Evolutionary conservation across 2,329 filamentous ascomycete species (phyloP), one percentile per base, ranked within the genome.

Genomic region (Aspergillus luchuensis): DNA sequence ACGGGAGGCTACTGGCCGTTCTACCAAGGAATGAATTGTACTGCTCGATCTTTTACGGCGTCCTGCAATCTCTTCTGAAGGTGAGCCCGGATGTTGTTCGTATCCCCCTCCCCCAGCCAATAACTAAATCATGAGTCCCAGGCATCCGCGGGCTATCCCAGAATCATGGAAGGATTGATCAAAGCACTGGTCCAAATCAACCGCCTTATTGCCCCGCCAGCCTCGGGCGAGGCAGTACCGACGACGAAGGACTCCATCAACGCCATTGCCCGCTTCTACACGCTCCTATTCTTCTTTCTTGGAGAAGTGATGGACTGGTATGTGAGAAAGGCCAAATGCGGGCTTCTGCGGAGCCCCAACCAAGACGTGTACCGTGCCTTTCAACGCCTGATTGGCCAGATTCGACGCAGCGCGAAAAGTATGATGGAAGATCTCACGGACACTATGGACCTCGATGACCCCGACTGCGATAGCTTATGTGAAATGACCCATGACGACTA

Each of bases 261-360:
- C 8, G n/a, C 59, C 1, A 66, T 75, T 28, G 69, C 71, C 7
- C 69, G 64, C 21, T 68, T 76, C 25, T 78, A 78, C 61, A 66
- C 73, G 5, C 63, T 74, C 43, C 67, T 71, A 4, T 77, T 77
- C 38, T 72, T 78, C 59, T 71, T 76, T 23, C 62, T 78, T 3
- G 70, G 71, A 19, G 74, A 77, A 56, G 69, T 76, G 48, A 76
- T 77, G 68, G 71, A 76, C 59, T 76, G 74, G 70, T 77, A 76
- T 66, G 66, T 72, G 30, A 60, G 73, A 48, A 65, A 68, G 58
- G 71, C 70, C 11, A 74, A 67, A 11, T 77, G 75, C 51, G 72
- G 74, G 28, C 57, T 76, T 7, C 58, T 78, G 48, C 70, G 71
- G 30, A 76, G 74, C 53, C 72, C 72, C 41, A 72, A 69, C 56